Evolutionary conservation across 768 basidiomycete genomes (phyloP), one percentile per base, ranked within the genome.

Genomic region (Cubamyces lactineus): DNA sequence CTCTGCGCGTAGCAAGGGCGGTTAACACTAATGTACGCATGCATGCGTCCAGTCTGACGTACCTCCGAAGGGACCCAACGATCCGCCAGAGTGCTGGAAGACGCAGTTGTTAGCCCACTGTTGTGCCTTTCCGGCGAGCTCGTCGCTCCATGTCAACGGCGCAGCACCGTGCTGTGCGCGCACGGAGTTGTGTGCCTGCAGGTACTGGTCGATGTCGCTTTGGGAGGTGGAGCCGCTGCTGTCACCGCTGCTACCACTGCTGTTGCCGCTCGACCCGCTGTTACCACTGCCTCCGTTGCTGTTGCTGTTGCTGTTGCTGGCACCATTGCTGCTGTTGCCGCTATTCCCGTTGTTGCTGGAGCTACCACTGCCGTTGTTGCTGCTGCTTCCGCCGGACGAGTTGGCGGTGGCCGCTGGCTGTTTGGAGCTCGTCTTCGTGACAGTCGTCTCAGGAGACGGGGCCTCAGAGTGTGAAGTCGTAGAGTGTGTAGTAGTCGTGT

Each of bases 61-160:
- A 87, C 85, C 87, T 70, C 89, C 90, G 63, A 79, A 84, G 2
- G 79, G 76, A 4, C 89, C 89, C 34, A 90, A 80, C 24, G 76
- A 72, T 26, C 89, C 89, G 21, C 82, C 82, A 15, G 88, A 89
- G 70, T 94, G 92, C 64, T 84, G 34, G 72, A 88, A 91, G 3
- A 79, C 69, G 70, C 92, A 94, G 15, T 75, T 74, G 65, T 86
- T 79, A 3, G 89, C 89, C 86, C 88, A 91, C 57, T 80, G 70
- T 69, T 87, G 83, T 6, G 92, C 92, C 61, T 82, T 83, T n/a
- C 72, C 69, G 0, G 88, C 86, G 42, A 88, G 72, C 2, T 74
- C 71, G 56, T 84, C 75, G 71, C 77, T 86, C 90, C 91, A 94
- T 0, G 82, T 82, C 48, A 94, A 74, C 8, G 81, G 62, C 0